Conservation (phyloP, 345 rosid species). For the Raphanus sativus region DNA sequence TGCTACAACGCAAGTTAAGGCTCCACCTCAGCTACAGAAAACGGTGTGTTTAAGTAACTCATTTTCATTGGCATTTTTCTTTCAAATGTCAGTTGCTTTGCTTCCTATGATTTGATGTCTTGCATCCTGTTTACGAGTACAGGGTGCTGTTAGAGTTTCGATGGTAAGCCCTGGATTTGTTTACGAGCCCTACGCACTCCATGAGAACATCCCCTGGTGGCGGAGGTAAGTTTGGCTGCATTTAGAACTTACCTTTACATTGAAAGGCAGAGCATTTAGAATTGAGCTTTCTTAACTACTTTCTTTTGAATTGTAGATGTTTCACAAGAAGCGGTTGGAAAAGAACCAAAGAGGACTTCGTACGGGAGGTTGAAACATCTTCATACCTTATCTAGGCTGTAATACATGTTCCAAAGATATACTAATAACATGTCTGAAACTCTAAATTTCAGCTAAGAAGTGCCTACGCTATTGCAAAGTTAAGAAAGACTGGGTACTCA, state of each 20-base stretch:
- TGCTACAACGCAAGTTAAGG: slow-evolving; percentile 52
- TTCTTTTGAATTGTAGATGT: slow-evolving; percentile 52
- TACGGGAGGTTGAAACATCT: slow-evolving; percentile 62
- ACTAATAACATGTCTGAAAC: neutral
- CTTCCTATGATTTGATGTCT: slow-evolving; percentile 17
- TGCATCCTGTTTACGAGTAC: slow-evolving; percentile 29
- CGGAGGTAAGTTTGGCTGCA: slow-evolving; percentile 52
- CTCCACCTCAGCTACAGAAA: slow-evolving; percentile 66
- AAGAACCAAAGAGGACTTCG: slow-evolving; percentile 83
- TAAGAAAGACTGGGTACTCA: slow-evolving; percentile 85
- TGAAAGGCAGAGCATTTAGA: neutral
- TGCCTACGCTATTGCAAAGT: slow-evolving; percentile 79
- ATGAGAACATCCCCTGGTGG: slow-evolving; percentile 74
- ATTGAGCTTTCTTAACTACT: neutral
- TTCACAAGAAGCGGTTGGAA: slow-evolving; percentile 85
- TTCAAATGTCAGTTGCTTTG: neutral
- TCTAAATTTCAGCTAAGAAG: slow-evolving; percentile 65
- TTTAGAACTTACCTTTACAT: neutral
- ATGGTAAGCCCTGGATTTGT: slow-evolving; percentile 90
- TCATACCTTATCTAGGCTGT: slow-evolving; percentile 1
- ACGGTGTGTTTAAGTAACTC: slow-evolving; percentile 49
- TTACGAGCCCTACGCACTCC: slow-evolving; percentile 74
- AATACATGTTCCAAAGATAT: neutral
- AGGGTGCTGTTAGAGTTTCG: slow-evolving; percentile 69
- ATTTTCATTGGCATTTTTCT: neutral